Evolutionary conservation across 2,329 filamentous ascomycete species (phyloP).

Genomic region (Aspergillus sp.): DNA sequence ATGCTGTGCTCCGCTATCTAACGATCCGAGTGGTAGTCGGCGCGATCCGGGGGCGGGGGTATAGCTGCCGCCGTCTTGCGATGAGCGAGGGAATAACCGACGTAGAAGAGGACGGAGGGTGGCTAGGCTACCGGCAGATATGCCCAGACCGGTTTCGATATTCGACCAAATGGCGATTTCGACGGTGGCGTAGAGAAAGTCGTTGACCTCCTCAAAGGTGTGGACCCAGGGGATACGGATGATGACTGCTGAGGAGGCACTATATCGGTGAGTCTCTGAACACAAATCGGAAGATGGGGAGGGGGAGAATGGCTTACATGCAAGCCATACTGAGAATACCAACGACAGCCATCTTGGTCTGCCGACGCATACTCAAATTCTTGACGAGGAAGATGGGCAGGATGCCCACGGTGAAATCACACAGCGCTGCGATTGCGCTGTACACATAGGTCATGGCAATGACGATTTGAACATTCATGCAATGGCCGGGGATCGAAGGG

Average conservation of each 20-base stretch:
- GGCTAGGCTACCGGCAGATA: constrained; percentile 42
- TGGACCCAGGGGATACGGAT: constrained; percentile 39
- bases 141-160: constrained; percentile 30
- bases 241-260: constrained; percentile 41
- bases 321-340: constrained; percentile 52
- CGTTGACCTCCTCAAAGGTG: constrained; percentile 27
- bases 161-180: constrained; percentile 38
- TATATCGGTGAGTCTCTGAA: constrained; percentile 25
- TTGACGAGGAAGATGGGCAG: constrained; percentile 50
- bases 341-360: constrained; percentile 47
- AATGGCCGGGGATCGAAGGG: constrained; percentile 30
- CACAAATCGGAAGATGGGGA: constrained; percentile 13
- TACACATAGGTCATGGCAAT: constrained; percentile 30
- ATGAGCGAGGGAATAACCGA: constrained; percentile 14
- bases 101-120: constrained; percentile 44
- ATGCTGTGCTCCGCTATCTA: constrained; percentile 13
- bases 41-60: constrained; percentile 11
- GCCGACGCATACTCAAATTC: constrained; percentile 49
- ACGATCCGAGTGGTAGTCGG: constrained; percentile 19
- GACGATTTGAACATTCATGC: constrained; percentile 33
- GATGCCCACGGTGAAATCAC: constrained; percentile 48
- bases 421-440: constrained; percentile 27
- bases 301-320: constrained; percentile 23
- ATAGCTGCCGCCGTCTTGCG: constrained; percentile 12
- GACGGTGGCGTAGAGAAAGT: constrained; percentile 37